These are phyloP conservation scores for Lavandula angustifolia DNA, from an alignment of 257 asterid genomes.

Conservation along the genomic window DNA sequence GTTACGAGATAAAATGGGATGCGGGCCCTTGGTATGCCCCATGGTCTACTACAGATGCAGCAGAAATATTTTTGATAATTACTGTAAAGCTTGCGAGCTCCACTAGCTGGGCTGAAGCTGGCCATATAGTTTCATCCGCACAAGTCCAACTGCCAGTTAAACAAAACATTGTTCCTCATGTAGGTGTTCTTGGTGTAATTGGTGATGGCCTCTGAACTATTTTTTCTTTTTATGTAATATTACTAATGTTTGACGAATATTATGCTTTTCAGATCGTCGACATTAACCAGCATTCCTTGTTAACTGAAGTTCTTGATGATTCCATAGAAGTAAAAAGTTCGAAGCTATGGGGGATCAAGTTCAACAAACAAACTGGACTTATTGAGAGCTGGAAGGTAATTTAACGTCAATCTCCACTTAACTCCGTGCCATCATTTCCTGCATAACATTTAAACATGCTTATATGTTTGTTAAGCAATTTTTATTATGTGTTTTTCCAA, in stretches of 20 bases:
- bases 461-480: not conserved
- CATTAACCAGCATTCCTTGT: slow-evolving; percentile 38
- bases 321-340: slow-evolving; percentile 52
- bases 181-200: slow-evolving; percentile 40
- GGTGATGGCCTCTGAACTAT: slow-evolving; percentile 18
- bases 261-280: slow-evolving; percentile 49
- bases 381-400: slow-evolving; percentile 90
- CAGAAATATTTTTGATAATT: slow-evolving; percentile 66
- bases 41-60: slow-evolving; percentile 59
- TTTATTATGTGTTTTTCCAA: not conserved
- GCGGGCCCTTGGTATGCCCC: slow-evolving; percentile 77
- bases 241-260: slow-evolving; percentile 22
- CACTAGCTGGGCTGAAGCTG: slow-evolving; percentile 83
- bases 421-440: not conserved
- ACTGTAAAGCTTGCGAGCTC: slow-evolving; percentile 57
- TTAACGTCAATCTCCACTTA: slow-evolving; percentile 4
- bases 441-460: slow-evolving; percentile 4
- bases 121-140: slow-evolving; percentile 76
- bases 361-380: slow-evolving; percentile 63
- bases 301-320: slow-evolving; percentile 52
- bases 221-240: slow-evolving; percentile 20
- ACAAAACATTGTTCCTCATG: slow-evolving; percentile 58
- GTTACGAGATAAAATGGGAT: slow-evolving; percentile 54
- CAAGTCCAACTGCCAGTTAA: slow-evolving; percentile 71
- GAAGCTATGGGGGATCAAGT: slow-evolving; percentile 73